Conservation (phyloP, 306 rosid species). For the Phaseolus lunatus region DNA sequence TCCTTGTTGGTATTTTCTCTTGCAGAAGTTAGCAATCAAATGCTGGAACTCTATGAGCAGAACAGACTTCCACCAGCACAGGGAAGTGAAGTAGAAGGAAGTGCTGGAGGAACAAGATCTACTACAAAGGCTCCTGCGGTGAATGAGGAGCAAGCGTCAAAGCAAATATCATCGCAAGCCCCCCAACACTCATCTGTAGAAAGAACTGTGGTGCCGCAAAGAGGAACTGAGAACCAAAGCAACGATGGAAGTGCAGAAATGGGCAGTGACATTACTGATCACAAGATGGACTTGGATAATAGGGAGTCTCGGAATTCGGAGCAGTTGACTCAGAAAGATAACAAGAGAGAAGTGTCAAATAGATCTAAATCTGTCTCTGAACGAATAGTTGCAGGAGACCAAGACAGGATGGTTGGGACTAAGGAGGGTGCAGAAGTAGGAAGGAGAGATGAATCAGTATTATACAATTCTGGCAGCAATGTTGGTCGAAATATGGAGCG, state of each 20-base stretch:
- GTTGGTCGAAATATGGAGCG: constrained; percentile 46
- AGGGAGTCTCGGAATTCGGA: constrained; percentile 61
- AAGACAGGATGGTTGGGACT: constrained; percentile 55
- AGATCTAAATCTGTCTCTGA: constrained; percentile 48
- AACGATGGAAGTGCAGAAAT: constrained; percentile 72
- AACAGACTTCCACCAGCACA: constrained; percentile 75
- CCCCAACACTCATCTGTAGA: constrained; percentile 46
- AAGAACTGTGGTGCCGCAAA: constrained; percentile 43
- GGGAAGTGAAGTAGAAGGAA: constrained; percentile 78
- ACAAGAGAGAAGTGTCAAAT: constrained; percentile 42
- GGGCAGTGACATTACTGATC: constrained; percentile 65
- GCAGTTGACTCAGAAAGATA: constrained; percentile 53
- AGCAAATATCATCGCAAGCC: constrained; percentile 41
- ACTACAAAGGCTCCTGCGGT: constrained; percentile 58
- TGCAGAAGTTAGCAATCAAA: constrained; percentile 99
- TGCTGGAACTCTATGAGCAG: constrained; percentile 97
- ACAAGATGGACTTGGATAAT: constrained; percentile 64
- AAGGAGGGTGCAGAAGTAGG: constrained; percentile 65
- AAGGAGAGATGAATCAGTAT: constrained; percentile 41
- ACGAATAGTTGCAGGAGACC: constrained; percentile 56
- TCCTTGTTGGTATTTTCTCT: constrained; percentile 33
- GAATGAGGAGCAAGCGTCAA: constrained; percentile 70
- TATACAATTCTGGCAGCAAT: constrained; percentile 24
- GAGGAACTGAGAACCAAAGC: constrained; percentile 65
- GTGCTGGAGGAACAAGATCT: constrained; percentile 60